Percentiles rank a stretch among this genome's conserved stretches.
Conservation (phyloP, 2,329 filamentous ascomycete species). For the Trichoderma atrobrunneum region DNA sequence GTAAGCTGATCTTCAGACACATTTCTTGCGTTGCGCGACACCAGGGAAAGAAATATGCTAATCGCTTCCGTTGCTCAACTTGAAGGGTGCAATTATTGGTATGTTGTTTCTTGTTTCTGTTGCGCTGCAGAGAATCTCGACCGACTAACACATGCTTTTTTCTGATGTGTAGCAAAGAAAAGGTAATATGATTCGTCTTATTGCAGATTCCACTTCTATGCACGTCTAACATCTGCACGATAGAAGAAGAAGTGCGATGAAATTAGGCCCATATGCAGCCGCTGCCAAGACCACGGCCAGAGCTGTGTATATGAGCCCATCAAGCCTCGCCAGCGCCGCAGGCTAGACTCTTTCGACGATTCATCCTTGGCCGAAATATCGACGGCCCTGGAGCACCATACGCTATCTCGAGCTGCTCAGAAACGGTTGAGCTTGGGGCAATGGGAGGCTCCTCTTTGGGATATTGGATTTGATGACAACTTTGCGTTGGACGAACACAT, state of each 20-base stretch:
- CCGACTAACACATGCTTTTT: conserved; percentile 18
- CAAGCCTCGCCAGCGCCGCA: conserved; percentile 39
- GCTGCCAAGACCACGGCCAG: conserved; percentile 48
- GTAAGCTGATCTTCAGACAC: conserved; percentile 39
- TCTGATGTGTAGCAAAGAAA: conserved; percentile 47
- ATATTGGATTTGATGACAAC: background rate
- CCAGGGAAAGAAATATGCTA: background rate
- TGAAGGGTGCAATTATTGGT: conserved; percentile 53
- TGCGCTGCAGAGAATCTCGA: background rate
- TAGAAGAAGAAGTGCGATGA: conserved; percentile 61
- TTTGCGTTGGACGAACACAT: background rate
- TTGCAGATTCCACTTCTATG: conserved; percentile 13
- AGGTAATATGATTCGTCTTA: conserved; percentile 37
- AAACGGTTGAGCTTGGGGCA: background rate
- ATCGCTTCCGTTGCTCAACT: background rate
- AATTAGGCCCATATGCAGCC: conserved; percentile 48
- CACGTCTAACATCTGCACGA: conserved; percentile 10
- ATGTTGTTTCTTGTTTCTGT: conserved; percentile 25
- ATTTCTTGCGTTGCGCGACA: background rate
- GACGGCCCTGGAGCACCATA: background rate
- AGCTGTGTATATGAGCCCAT: conserved; percentile 52
- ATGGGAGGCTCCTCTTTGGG: conserved; percentile 9
- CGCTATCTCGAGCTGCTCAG: background rate
- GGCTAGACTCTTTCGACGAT: conserved; percentile 27
- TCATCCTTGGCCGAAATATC: background rate